Evolutionary conservation across 148 eudicot species (phyloP).

Genomic region (Cornus suecica): DNA sequence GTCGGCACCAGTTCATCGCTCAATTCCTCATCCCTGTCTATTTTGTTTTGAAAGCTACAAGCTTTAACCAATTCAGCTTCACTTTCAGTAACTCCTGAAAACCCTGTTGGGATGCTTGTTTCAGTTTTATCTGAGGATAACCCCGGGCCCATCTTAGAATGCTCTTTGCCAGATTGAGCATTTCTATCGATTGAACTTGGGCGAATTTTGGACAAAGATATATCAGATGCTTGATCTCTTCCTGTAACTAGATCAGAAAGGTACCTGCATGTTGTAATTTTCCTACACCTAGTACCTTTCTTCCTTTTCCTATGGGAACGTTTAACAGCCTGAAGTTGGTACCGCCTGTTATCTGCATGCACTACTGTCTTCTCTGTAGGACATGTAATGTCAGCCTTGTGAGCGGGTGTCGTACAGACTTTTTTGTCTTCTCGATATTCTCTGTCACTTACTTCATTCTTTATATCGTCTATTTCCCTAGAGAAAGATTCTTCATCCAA

Average conservation of each 20-base stretch:
- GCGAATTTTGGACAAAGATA: slow-evolving; percentile 13
- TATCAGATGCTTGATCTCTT: slow-evolving; percentile 7
- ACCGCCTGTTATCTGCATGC: slow-evolving; percentile 4
- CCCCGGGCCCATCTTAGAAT: slow-evolving; percentile 4
- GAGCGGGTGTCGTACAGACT: slow-evolving; percentile 12
- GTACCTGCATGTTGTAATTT: slow-evolving; percentile 17
- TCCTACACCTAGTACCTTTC: slow-evolving; percentile 27
- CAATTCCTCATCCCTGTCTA: slow-evolving; percentile 20
- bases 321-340: slow-evolving; percentile 15
- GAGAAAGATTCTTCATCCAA: slow-evolving; percentile 42
- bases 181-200: slow-evolving; percentile 9
- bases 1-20: slow-evolving; percentile 20
- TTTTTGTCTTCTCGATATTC: slow-evolving; percentile 30
- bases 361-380: slow-evolving; percentile 23
- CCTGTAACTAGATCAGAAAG: slow-evolving; percentile 13
- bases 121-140: slow-evolving; percentile 11
- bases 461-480: slow-evolving; percentile 18
- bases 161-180: slow-evolving; percentile 18
- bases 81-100: slow-evolving; percentile 10
- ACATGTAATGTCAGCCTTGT: slow-evolving; percentile 11
- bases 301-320: slow-evolving; percentile 19
- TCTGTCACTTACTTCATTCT: slow-evolving; percentile 22
- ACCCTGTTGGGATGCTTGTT: slow-evolving; percentile 12
- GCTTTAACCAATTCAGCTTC: slow-evolving; percentile 22
- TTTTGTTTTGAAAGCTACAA: slow-evolving; percentile 8